These are phyloP conservation scores for Rhipidocladum racemiflorum DNA, from an alignment of 176 grass and related monocot genomes.

Conservation along the genomic window DNA sequence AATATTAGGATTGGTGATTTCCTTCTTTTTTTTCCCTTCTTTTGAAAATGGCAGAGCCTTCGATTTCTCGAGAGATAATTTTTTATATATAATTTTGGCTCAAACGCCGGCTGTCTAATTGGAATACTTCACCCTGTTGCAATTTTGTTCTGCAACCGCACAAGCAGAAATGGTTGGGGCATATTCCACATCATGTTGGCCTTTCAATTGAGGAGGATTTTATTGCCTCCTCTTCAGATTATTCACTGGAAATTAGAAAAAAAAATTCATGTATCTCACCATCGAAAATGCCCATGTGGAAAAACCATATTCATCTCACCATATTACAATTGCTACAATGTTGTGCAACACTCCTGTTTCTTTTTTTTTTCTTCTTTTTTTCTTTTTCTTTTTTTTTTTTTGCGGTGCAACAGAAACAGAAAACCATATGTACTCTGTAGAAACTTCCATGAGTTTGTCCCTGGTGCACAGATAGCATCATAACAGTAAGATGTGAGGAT, in stretches of 20 bases:
- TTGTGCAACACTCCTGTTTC: too few species aligned
- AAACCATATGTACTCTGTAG: not conserved
- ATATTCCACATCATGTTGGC: not conserved
- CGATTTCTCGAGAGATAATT: not conserved
- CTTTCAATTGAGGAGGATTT: not conserved
- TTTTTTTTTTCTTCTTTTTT: too few species aligned
- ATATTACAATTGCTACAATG: not conserved
- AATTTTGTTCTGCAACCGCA: not conserved
- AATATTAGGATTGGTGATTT: not conserved
- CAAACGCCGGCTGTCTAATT: not conserved
- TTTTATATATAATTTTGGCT: not conserved
- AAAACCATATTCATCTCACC: too few species aligned
- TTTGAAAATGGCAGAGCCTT: not conserved
- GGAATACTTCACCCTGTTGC: not conserved
- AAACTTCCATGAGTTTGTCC: not conserved
- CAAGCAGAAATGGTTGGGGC: not conserved
- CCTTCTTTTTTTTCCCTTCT: not conserved
- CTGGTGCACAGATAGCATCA: not conserved
- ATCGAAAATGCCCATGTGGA: too few species aligned
- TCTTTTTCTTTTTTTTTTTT: too few species aligned
- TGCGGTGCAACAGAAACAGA: not conserved
- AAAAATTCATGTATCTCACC: too few species aligned
- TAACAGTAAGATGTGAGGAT: too few species aligned
- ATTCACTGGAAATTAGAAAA: not conserved
- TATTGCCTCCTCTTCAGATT: not conserved